Evolutionary conservation across 495 filamentous ascomycete species (phyloP).

Genomic region (Xylaria sp.): DNA sequence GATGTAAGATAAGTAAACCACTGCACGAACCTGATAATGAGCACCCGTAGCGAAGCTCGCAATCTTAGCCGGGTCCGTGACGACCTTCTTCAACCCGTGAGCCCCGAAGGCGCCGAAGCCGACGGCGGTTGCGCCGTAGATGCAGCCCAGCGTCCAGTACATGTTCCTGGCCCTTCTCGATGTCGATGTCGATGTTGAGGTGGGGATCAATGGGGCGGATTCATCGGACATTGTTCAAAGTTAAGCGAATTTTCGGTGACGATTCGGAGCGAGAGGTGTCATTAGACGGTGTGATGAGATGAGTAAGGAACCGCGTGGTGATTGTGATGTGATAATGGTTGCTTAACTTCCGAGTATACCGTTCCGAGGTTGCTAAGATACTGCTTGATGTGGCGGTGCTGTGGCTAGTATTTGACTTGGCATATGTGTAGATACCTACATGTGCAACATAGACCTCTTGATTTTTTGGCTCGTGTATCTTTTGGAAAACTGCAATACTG

Average conservation of each 20-base stretch:
- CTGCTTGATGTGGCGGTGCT: constrained; percentile 1
- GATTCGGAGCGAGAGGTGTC: neutral
- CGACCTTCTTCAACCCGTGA: constrained; percentile 64
- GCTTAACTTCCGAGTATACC: too few relatives aligned
- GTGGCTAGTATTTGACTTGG: too few relatives aligned
- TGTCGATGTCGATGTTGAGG: neutral
- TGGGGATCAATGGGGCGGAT: constrained; percentile 21
- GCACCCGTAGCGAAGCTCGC: constrained; percentile 65
- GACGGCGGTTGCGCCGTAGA: constrained; percentile 66
- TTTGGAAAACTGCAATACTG: neutral
- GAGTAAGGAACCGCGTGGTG: neutral
- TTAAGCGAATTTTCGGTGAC: neutral
- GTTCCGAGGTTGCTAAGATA: neutral
- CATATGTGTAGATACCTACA: too few relatives aligned
- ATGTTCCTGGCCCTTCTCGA: constrained; percentile 22
- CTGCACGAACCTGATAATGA: constrained; percentile 62
- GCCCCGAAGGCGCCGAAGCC: constrained; percentile 69
- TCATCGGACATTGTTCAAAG: constrained; percentile 22
- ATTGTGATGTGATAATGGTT: neutral
- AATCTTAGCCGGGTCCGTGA: constrained; percentile 60
- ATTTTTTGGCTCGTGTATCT: too few relatives aligned
- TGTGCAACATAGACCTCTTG: too few relatives aligned
- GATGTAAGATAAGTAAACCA: neutral
- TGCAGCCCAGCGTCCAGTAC: constrained; percentile 65
- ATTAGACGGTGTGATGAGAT: neutral